Conservation (phyloP, 306 rosid species). For the Begonia masoniana region DNA sequence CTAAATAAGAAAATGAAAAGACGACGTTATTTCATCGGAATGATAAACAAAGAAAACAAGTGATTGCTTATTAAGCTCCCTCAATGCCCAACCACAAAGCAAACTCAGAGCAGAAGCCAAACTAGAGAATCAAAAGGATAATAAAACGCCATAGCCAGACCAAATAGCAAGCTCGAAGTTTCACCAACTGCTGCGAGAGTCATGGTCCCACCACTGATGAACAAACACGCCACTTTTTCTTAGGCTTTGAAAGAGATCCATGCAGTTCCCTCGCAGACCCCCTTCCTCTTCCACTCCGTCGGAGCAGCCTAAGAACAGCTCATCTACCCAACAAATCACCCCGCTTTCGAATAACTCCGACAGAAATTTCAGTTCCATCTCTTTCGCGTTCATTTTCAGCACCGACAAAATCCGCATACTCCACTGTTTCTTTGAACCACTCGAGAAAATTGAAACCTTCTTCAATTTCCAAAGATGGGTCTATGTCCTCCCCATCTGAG, state of each 20-base stretch:
- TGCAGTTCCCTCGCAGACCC: constrained; percentile 17
- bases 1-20: too few relatives aligned
- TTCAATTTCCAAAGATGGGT: constrained; percentile 33
- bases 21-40: too few relatives aligned
- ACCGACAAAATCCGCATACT: constrained; percentile 63
- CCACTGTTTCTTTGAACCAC: constrained; percentile 79
- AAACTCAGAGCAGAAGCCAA: background rate
- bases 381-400: constrained; percentile 71
- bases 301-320: constrained; percentile 62
- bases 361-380: constrained; percentile 52
- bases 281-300: constrained; percentile 19
- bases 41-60: too few relatives aligned
- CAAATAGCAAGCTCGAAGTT: background rate
- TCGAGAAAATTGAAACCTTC: constrained; percentile 57
- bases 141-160: background rate
- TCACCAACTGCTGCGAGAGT: constrained; percentile 11
- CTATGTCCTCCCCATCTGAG: constrained; percentile 19
- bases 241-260: constrained; percentile 51
- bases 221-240: constrained; percentile 68
- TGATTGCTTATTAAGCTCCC: constrained; percentile 34
- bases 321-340: constrained; percentile 64
- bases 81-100: constrained; percentile 41
- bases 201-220: constrained; percentile 79
- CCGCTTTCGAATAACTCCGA: constrained; percentile 51
- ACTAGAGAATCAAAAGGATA: background rate